A percentile compares a stretch with the other conserved stretches of the same genome.
These are phyloP conservation scores for Zoysia japonica DNA, from an alignment of 176 grass and related monocot genomes.

Conservation along the genomic window DNA sequence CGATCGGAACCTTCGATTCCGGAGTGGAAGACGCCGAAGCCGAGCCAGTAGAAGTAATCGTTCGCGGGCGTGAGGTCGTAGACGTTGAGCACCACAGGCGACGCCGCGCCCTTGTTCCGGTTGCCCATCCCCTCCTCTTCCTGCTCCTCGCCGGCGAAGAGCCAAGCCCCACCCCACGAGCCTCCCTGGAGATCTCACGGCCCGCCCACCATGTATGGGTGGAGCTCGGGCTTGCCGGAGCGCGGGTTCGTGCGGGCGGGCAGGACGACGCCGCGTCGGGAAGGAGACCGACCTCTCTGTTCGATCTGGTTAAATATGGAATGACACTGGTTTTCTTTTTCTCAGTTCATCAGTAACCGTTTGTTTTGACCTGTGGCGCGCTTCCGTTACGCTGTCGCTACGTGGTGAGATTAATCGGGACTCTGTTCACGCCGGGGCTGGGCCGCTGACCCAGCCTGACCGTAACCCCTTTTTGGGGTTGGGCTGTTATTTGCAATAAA, in stretches of 20 bases:
- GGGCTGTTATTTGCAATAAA: too few species aligned
- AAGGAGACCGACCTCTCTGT: not conserved
- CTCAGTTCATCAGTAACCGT: not conserved
- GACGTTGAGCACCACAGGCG: conserved; percentile 70
- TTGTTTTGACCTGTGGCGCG: conserved; percentile 8
- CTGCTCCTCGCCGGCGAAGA: conserved; percentile 31
- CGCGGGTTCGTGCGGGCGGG: conserved; percentile 16
- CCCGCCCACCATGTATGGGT: conserved; percentile 50
- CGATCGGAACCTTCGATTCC: conserved; percentile 63
- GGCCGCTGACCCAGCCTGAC: not conserved
- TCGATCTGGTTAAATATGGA: not conserved
- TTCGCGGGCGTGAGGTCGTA: conserved; percentile 76
- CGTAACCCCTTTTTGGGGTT: not conserved
- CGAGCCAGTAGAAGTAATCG: conserved; percentile 73
- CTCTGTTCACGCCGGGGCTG: not conserved
- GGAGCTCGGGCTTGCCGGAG: conserved; percentile 45
- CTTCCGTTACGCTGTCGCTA: not conserved
- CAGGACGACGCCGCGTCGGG: conserved; percentile 12
- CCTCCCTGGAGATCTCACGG: conserved; percentile 49
- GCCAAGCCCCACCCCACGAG: conserved; percentile 16
- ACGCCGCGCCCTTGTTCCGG: conserved; percentile 23
- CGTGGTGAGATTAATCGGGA: not conserved
- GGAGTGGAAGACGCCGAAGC: conserved; percentile 79
- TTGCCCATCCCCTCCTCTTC: conserved; percentile 35
- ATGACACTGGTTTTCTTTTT: not conserved